Base-by-base conservation (phyloP, 139 green algal genomes). In the Chlamydomonas incerta region DNA sequence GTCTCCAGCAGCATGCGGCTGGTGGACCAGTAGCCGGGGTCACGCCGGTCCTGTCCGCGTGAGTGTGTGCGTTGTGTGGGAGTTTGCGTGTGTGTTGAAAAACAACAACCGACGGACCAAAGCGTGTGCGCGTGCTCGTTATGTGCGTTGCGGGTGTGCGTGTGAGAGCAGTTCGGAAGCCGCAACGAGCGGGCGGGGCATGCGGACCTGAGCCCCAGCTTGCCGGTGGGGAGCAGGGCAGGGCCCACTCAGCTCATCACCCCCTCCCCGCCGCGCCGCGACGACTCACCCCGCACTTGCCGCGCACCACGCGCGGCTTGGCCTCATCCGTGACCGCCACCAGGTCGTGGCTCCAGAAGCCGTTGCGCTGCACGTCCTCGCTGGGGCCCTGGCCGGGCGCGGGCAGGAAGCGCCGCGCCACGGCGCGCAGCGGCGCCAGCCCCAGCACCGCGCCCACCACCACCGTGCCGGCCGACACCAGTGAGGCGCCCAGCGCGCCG, bases 21-120 rank as follows among this genome's bases (percentile, higher is more conserved):
- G 29, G 94, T 97, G 63, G 73, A 76, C 74, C 86, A 93, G 87
- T 96, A 97, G n/a, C 95, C 95, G 0, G 92, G 89, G 87, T 97
- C 95, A 28, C 92, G 85, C 3, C 57, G 29, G 33, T 80, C 63
- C 71, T 91, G 41, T 50, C n/a, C n/a, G 41, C 8, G 41, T 50
- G 41, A 50, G 41, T 50, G 41, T 50, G 41, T 50, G 41, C 41
- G 41, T 50, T 50, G 41, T 50, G 41, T 50, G 5, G 8, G 41
- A 50, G 41, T 13, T 50, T 50, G 41, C 8, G 41, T 50, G 41
- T 50, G 41, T 50, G 41, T n/a, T n/a, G n/a, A n/a, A n/a, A n/a
- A n/a, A n/a, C n/a, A n/a, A n/a, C n/a, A n/a, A n/a, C n/a, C n/a
- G n/a, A n/a, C n/a, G n/a, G n/a, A n/a, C n/a, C n/a, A n/a, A n/a